Percentiles rank a stretch among this genome's conserved stretches.
These are phyloP conservation scores for Naganishia vaughanmartiniae DNA, from an alignment of 768 basidiomycete species.

Conservation along the genomic window DNA sequence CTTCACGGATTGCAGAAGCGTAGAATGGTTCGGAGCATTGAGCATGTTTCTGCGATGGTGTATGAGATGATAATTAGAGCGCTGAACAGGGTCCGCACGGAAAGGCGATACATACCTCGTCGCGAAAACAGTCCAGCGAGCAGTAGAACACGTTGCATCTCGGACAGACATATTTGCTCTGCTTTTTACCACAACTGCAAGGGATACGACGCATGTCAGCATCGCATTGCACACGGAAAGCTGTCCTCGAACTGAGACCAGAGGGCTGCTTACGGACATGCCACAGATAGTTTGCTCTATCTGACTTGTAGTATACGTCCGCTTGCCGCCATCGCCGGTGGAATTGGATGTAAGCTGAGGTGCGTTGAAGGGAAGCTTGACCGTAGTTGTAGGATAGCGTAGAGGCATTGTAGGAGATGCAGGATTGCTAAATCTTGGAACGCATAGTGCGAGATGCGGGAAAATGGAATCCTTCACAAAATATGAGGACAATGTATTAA, in stretches of 20 bases:
- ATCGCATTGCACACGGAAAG: background rate
- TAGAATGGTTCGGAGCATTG: slow-evolving; percentile 31
- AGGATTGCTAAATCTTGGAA: background rate
- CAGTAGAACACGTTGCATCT: slow-evolving; percentile 29
- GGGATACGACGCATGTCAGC: background rate
- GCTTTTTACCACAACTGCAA: slow-evolving; percentile 18
- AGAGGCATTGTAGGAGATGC: background rate
- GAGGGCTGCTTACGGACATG: slow-evolving; percentile 28
- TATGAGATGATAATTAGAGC: background rate
- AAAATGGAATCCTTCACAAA: no score
- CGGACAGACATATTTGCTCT: slow-evolving; percentile 29
- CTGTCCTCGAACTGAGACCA: background rate
- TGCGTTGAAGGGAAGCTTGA: slow-evolving; percentile 28
- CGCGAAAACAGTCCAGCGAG: slow-evolving; percentile 26
- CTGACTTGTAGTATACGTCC: slow-evolving; percentile 19
- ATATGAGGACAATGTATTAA: no score
- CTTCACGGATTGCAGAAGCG: slow-evolving; percentile 20
- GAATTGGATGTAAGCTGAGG: background rate
- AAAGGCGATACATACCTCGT: background rate
- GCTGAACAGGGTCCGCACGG: background rate
- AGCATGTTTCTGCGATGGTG: background rate
- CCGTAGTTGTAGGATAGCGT: background rate
- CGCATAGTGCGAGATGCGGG: background rate
- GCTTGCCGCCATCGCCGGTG: background rate
- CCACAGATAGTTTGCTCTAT: slow-evolving; percentile 25